Base-by-base conservation (phyloP, 768 basidiomycete genomes). In the Suillus placidus region DNA sequence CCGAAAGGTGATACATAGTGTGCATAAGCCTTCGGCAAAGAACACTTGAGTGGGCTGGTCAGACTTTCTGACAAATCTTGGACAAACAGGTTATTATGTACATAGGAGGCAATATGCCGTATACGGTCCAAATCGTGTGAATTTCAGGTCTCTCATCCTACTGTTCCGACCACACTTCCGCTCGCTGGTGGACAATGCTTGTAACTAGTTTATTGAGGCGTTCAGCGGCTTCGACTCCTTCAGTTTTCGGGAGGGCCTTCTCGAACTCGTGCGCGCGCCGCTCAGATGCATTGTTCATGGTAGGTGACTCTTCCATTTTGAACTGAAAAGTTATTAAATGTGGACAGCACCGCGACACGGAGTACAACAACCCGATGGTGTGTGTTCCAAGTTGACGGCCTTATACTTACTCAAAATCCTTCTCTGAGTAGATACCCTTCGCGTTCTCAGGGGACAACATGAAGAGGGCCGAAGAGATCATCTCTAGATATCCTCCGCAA, bases 321-420 rank as follows among this genome's bases (percentile, higher is more conserved):
- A 63, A 61, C 63, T 18, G 54, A 23, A 63, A 66, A 57, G 65
- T 71, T 62, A 69, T 64, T 64, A 60, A 67, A 56, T 58, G 51
- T 64, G 56, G 67, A 62, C 65, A 99, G 96, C 97, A 99, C 78
- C 93, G 96, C 65, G 94, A 99, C 82, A 94, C 94, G 20, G 82
- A 88, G 35, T 91, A 97, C 78, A 98, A 99, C 83, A 98, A 98
- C 79, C 89, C 96, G 40, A 90, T 87, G 85, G 93, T 93, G 67
- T 66, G 78, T 64, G 43, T 38, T 42, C 45, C 47, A 60, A 23
- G 14, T 67, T 60, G 18, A 7, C 9, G 26, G 7, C 38, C 26
- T 60, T 10, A 1, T 20, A 30, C 26, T 42, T 12, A 30, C 26
- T 42, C 1, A 60, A 9, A 2, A 18, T 18, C 6, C 10, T 55